Base-by-base conservation (phyloP, 116 monocot species). In the Phalaenopsis hybrid region DNA sequence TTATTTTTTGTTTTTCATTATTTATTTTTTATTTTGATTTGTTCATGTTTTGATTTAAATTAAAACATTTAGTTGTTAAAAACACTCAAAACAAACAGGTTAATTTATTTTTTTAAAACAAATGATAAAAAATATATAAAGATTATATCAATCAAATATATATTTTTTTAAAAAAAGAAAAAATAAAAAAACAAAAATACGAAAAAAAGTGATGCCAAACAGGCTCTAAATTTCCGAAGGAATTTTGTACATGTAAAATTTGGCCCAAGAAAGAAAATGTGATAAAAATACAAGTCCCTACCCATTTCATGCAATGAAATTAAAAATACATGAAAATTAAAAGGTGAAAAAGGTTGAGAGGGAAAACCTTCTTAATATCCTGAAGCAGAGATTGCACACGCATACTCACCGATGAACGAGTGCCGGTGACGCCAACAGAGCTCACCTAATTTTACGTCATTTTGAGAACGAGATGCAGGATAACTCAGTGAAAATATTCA, bases 391-490 rank as follows among this genome's bases (percentile, higher is more conserved):
- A 86, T 86, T 87, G 87, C 16, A 96, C 92, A 51, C 81, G 92
- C 31, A 21, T 41, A 78, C 86, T 96, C 23, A 96, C 86, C 72
- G 90, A 87, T 81, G 89, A 46, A 74, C 92, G 96, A 8, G 90
- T 81, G 63, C 94, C 94, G 46, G 96, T 96, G 81, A 94, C 94
- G 43, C 96, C 94, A 80, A 89, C 81, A 44, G 92, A 85, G 77
- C 87, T 88, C 80, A 93, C 88, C 88, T 88, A 44, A 75, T 65
- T 77, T 58, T 33, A 76, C 5, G 76, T 79, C 6, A 55, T 78
- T 77, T 57, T 44, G 76, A 55, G 33, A 18, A 45, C 21, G 61
- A 20, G 57, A 49, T 52, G 9, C 17, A 57, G 8, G 21, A 51
- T 21, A 58, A 76, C 74, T 41, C 37, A 82, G 68, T 15, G n/a